Conservation (phyloP, 495 filamentous ascomycete genomes). For the Penicillium odoratum region DNA sequence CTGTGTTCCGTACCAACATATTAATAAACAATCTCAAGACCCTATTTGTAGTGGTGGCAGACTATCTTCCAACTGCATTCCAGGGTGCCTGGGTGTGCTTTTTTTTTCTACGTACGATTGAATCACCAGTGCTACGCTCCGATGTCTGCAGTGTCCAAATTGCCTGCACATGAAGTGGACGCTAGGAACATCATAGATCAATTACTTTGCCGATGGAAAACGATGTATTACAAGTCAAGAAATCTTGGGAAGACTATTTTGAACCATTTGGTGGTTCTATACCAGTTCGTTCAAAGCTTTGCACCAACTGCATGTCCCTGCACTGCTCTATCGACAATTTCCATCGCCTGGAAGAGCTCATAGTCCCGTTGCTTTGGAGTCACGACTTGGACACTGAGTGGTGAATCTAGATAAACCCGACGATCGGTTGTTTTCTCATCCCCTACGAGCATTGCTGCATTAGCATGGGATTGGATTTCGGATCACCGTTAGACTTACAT, state of each 20-base stretch:
- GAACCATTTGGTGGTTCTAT: background rate
- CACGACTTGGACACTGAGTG: conserved; percentile 60
- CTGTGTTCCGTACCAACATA: background rate
- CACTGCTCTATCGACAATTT: conserved; percentile 47
- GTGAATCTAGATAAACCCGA: conserved; percentile 55
- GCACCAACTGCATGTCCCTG: conserved; percentile 11
- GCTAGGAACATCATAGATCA: no score
- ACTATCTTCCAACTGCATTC: no score
- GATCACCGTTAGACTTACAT: conserved; percentile 45
- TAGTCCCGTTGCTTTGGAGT: conserved; percentile 60
- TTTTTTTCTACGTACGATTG: no score
- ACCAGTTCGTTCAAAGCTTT: background rate
- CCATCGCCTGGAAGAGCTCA: conserved; percentile 56
- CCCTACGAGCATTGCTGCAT: conserved; percentile 32
- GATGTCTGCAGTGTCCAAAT: no score
- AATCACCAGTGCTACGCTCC: no score
- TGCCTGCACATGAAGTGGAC: no score
- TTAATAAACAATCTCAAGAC: background rate
- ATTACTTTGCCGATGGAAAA: no score
- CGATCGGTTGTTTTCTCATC: conserved; percentile 53
- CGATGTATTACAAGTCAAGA: background rate
- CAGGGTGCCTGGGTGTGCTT: no score
- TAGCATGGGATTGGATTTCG: no score
- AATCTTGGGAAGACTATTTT: background rate
- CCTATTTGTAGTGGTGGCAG: no score